Evolutionary conservation across 2,329 filamentous ascomycete species (phyloP), one percentile per base, ranked within the genome.

Genomic region (Aspergillus glaucus): DNA sequence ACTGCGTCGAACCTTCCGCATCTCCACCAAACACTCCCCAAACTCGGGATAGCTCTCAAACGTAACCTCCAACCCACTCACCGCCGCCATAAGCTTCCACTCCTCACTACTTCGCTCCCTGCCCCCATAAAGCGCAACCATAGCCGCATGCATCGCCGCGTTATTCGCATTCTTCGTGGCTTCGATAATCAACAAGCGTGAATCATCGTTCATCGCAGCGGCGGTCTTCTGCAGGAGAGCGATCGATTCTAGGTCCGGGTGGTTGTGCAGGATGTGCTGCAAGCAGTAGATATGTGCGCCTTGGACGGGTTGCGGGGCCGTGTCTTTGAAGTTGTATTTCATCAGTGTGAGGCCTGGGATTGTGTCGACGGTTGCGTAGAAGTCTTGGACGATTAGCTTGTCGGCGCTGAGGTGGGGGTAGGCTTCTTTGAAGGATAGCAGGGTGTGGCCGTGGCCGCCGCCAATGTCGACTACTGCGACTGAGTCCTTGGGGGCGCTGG

Each of bases 231-330:
- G 64, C 39, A 69, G 44, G 32, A 70, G 51, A n/a, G 58, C 51
- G 41, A 65, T 54, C 2, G 67, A 64, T 39, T 68, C 65, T 15
- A 70, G 49, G 43, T 70, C 67, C 3, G 67, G 58, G 41, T 68
- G 41, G 30, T 70, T 70, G 44, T 70, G 67, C 19, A 70, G 52
- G 15, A 70, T 66, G 50, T 69, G 65, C 14, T 65, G 63, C 3
- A 70, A 50, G 4, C 60, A 60, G 36, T 70, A 70, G 21, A 64
- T 52, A 3, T 64, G 49, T 3, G 67, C 67, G 0, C 64, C 66
- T 1, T 50, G 48, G 14, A 70, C 53, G 2, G 66, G 64, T 39
- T 70, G 65, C 3, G 62, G 61, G 12, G 54, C 56, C 21, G 54
- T 51, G n/a, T 58, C 54, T 47, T 69, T 68, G 51, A 62, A 70